phyloP scores from a whole-genome alignment of 768 basidiomycete species.

The Auricularia cornea region DNA sequence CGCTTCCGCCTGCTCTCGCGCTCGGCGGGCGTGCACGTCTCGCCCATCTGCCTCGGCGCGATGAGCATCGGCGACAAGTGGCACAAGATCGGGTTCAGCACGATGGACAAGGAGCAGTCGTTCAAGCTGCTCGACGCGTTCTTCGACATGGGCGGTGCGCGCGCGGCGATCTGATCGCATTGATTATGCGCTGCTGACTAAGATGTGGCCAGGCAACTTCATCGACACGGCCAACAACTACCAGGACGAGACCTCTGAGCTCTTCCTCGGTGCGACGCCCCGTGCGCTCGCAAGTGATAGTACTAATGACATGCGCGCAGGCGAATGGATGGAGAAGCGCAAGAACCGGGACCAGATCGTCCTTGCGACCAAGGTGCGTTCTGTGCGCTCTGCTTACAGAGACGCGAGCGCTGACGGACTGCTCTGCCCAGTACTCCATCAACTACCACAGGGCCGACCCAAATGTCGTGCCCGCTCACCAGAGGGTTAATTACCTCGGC shows the following conservation, averaged over 20 bases:
- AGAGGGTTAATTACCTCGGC: constrained; percentile 36
- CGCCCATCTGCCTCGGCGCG: constrained; percentile 39
- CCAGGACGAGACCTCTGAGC: constrained; percentile 50
- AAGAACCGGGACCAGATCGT: constrained; percentile 40
- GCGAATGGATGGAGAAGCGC: constrained; percentile 39
- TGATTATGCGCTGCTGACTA: too few relatives aligned
- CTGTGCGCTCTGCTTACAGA: background rate
- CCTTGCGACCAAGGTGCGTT: constrained; percentile 35
- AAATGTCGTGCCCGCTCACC: constrained; percentile 19
- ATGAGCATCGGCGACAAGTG: constrained; percentile 43
- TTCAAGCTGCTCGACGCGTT: constrained; percentile 41
- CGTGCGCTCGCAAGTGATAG: too few relatives aligned
- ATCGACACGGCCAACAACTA: constrained; percentile 43
- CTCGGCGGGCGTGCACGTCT: constrained; percentile 37
- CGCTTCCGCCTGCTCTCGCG: constrained; percentile 33
- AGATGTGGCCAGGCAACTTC: constrained; percentile 28
- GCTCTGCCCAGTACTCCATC: too few relatives aligned
- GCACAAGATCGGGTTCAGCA: constrained; percentile 29
- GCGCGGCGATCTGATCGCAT: too few relatives aligned
- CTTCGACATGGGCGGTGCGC: constrained; percentile 28
- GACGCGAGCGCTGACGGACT: constrained; percentile 18
- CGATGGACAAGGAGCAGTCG: constrained; percentile 33
- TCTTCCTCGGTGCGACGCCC: constrained; percentile 28
- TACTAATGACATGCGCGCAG: too few relatives aligned
- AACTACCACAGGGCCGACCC: constrained; percentile 14